Base-by-base conservation (phyloP, 202 grass and related monocot genomes). In the Cymbopogon flexuosus region DNA sequence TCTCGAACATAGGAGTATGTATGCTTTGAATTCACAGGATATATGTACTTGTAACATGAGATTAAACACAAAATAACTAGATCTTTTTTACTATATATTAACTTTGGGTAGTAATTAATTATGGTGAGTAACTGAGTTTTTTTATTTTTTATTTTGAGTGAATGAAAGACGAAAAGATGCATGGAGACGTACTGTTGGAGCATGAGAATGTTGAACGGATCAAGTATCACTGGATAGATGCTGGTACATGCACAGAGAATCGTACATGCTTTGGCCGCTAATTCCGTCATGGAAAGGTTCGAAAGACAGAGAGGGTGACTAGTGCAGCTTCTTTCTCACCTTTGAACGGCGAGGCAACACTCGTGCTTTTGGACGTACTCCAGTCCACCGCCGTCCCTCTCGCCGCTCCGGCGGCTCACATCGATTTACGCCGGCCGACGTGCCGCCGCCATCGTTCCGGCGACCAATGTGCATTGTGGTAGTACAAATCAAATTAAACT, bases 191-290 rank as follows among this genome's bases (percentile, higher is more conserved):
- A 61, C 59, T 35, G 65, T 3, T 23, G 63, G 39, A 41, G 87
- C 74, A 40, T 79, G 83, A 89, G 33, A 83, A 89, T 75, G 61
- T 62, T 89, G 87, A 89, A 83, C 68, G 41, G 79, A 83, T 69
- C 87, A 56, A 65, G 1, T 4, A 31, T 33, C 14, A 54, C 31
- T n/a, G n/a, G n/a, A n/a, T 30, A 7, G 19, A 5, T 37, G 52
- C 16, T 8, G 67, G 36, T 86, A 86, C 74, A 49, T 70, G 16
- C n/a, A 52, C 47, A 52, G 3, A 58, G 0, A 66, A 72, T 23
- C 5, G 64, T 69, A 65, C 77, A 41, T 61, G 16, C 59, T 46
- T 79, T 75, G 79, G 49, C 61, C 61, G 18, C 11, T 58, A n/a
- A 72, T 81, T 31, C 63, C 35, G 30, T 22, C 57, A 72, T 40